Evolutionary conservation across 495 filamentous ascomycete species (phyloP), one percentile per base, ranked within the genome.

Genomic region (Acidomyces sp.): DNA sequence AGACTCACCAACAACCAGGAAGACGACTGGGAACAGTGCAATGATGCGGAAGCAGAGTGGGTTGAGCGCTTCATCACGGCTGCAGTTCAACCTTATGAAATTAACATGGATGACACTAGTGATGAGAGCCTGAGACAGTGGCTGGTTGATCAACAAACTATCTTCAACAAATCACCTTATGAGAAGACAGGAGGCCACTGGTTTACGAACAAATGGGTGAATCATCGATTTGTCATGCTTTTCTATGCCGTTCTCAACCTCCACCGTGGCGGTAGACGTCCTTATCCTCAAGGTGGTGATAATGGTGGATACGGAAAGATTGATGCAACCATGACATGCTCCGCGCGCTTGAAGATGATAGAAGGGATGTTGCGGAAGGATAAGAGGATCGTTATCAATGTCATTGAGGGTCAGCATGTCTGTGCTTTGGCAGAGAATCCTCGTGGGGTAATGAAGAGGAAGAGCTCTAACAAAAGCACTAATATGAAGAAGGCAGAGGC

Each of bases 401-500:
- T 45, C n/a, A 32, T 45, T n/a, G 42, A 45, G 25, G 42, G 42
- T 9, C 19, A 35, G 3, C 34, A 35, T n/a, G 42, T 45, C 7
- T 3, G n/a, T 2, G 42, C 42, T 15, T 18, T 45, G 23, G 42
- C 34, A 4, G 21, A 11, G 25, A 45, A 45, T 39, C 42, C 42
- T 2, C 24, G 18, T 6, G 16, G 16, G 4, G 37, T 30, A 23
- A 28, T 19, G 12, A 23, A 45, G 7, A 33, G 42, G 5, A 45
- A 45, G 27, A 17, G 23, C 12, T 39, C 33, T 18, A 45, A 45
- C 34, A 38, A 38, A 9, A 45, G 33, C 18, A 30, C 34, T 15
- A 45, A 45, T 39, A n/a, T 12, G 34, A 45, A 31, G 6, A 45
- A 45, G 42, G n/a, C n/a, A n/a, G n/a, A n/a, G n/a, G n/a, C n/a